Evolutionary conservation across 2,329 filamentous ascomycete genomes (phyloP).

Genomic region (Fusarium sp.): DNA sequence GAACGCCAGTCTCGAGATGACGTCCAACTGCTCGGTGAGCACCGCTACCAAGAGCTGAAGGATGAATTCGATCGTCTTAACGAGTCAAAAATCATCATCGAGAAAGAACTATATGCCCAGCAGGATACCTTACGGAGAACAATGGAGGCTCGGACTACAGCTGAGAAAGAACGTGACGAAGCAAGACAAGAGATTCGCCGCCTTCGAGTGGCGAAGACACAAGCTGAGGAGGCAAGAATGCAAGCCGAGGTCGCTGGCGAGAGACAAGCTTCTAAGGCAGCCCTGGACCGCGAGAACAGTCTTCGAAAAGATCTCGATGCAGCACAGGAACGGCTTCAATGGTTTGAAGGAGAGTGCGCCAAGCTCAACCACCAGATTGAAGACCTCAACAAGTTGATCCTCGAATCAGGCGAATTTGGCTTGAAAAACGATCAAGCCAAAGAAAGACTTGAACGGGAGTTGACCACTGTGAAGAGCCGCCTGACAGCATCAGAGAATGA

Average conservation of each 20-base stretch:
- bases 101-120: constrained; percentile 96
- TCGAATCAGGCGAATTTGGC: constrained; percentile 89
- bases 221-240: constrained; percentile 85
- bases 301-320: constrained; percentile 83
- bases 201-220: constrained; percentile 83
- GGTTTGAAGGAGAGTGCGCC: constrained; percentile 81
- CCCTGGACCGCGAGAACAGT: constrained; percentile 81
- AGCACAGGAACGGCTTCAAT: constrained; percentile 78
- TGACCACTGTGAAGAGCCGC: constrained; percentile 89
- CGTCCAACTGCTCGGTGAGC: constrained; percentile 88
- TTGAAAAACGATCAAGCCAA: constrained; percentile 93
- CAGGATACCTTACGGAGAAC: constrained; percentile 90
- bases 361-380: constrained; percentile 84
- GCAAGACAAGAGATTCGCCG: constrained; percentile 86
- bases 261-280: constrained; percentile 78
- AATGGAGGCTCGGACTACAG: constrained; percentile 80
- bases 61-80: constrained; percentile 88
- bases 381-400: constrained; percentile 85
- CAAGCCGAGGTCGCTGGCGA: constrained; percentile 85
- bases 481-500: constrained; percentile 94
- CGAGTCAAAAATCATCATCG: constrained; percentile 95
- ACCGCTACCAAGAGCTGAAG: constrained; percentile 83
- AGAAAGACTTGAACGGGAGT: constrained; percentile 88
- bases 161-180: constrained; percentile 89
- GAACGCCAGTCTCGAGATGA: constrained; percentile 95